A percentile compares a stretch with the other conserved stretches of the same genome.
phyloP scores from a whole-genome alignment of 768 basidiomycete genomes.

The Mycena latifolia region DNA sequence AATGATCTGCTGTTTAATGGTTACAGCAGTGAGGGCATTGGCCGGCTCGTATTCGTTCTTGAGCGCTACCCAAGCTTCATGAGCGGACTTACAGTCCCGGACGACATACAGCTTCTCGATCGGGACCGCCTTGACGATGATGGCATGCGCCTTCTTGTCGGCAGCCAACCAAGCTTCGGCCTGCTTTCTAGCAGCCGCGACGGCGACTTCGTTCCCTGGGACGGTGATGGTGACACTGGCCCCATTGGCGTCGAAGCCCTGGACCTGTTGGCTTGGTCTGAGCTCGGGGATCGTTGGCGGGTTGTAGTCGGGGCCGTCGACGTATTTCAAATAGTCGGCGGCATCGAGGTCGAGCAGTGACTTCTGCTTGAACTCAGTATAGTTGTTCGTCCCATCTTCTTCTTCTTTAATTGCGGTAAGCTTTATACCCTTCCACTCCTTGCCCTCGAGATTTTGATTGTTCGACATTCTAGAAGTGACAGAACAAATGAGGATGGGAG shows the following conservation, averaged over 20 bases:
- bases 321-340: slow-evolving; percentile 24
- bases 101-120: slow-evolving; percentile 27
- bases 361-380: slow-evolving; percentile 30
- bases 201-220: slow-evolving; percentile 20
- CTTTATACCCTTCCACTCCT: slow-evolving; percentile 24
- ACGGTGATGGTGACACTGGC: slow-evolving; percentile 1
- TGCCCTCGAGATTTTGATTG: neutral
- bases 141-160: slow-evolving; percentile 25
- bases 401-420: slow-evolving; percentile 24
- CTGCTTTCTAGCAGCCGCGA: slow-evolving; percentile 6
- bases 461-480: no score
- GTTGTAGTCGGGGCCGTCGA: slow-evolving; percentile 23
- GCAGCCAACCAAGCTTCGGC: slow-evolving; percentile 24
- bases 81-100: slow-evolving; percentile 16
- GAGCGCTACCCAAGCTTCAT: slow-evolving; percentile 23
- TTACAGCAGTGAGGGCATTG: slow-evolving; percentile 19
- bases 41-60: slow-evolving; percentile 29
- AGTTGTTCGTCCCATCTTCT: slow-evolving; percentile 18
- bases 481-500: no score
- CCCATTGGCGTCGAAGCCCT: slow-evolving; percentile 19
- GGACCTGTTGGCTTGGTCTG: neutral
- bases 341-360: slow-evolving; percentile 13
- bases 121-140: slow-evolving; percentile 31
- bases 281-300: slow-evolving; percentile 28
- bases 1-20: slow-evolving; percentile 15